A percentile compares a stretch with the other conserved stretches of the same genome.
These are phyloP conservation scores for Takakia lepidozioides DNA, from an alignment of 225 moss, liverwort and hornwort species.

Conservation along the genomic window DNA sequence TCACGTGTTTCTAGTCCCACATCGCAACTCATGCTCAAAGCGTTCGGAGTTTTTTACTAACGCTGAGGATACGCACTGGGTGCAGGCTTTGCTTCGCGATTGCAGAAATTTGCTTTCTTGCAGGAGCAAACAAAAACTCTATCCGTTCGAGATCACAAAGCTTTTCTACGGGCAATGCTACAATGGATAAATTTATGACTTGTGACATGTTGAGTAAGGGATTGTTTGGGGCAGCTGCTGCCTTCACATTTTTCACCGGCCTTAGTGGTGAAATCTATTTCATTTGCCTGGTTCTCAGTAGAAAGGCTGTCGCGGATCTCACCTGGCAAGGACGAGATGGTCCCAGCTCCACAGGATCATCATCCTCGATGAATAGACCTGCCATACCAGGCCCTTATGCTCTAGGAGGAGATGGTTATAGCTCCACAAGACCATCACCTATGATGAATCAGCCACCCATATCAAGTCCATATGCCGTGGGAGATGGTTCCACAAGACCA, in stretches of 20 bases:
- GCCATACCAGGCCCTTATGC: conserved; percentile 29
- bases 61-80: too few relatives aligned
- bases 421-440: conserved; percentile 3
- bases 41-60: too few relatives aligned
- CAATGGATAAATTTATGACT: conserved; percentile 50
- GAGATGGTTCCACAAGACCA: too few relatives aligned
- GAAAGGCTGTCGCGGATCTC: conserved; percentile 13
- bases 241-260: conserved; percentile 60
- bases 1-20: too few relatives aligned
- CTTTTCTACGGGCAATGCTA: conserved; percentile 36
- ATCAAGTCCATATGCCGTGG: too few relatives aligned
- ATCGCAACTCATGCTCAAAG: too few relatives aligned
- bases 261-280: conserved; percentile 33
- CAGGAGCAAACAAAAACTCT: conserved; percentile 80
- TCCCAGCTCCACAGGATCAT: conserved; percentile 25
- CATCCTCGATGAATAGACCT: conserved; percentile 11
- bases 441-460: too few relatives aligned
- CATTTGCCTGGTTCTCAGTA: conserved; percentile 32
- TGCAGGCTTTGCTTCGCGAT: conserved; percentile 69
- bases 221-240: conserved; percentile 66
- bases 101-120: conserved; percentile 65
- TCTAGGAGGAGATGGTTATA: conserved; percentile 31
- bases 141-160: conserved; percentile 55
- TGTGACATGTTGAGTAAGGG: conserved; percentile 69
- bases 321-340: conserved; percentile 30